These are phyloP conservation scores for Mortierella sp. DNA, from an alignment of 371 early-diverging fungal species.

Conservation along the genomic window DNA sequence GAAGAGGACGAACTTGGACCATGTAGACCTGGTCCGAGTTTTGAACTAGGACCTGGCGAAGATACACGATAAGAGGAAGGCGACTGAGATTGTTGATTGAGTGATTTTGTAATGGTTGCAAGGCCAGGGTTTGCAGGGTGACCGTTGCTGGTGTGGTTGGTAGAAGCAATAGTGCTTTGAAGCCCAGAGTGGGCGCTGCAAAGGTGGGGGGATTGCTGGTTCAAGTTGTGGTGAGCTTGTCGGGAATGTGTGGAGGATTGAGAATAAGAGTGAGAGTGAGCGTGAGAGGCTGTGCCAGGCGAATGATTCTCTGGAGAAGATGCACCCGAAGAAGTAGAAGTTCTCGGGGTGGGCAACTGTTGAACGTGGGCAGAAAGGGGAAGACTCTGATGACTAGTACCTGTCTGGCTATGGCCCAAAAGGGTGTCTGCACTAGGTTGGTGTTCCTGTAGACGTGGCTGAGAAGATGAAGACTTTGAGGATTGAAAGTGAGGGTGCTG, in stretches of 20 bases:
- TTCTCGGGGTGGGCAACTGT: conserved; percentile 44
- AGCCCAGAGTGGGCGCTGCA: neutral
- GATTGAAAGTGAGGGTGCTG: conserved; percentile 31
- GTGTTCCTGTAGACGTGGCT: conserved; percentile 6
- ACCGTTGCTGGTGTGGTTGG: conserved; percentile 1
- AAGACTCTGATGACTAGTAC: neutral
- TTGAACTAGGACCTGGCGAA: conserved; percentile 28
- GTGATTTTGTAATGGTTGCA: conserved; percentile 6
- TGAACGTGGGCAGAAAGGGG: conserved; percentile 17
- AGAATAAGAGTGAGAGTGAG: conserved; percentile 12
- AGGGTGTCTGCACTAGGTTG: conserved; percentile 12
- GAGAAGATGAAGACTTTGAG: conserved; percentile 11
- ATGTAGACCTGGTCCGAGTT: conserved; percentile 8
- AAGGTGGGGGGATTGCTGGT: neutral
- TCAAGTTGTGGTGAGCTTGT: conserved; percentile 6
- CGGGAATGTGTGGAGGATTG: conserved; percentile 11
- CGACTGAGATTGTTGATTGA: conserved; percentile 5
- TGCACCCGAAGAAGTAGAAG: conserved; percentile 38
- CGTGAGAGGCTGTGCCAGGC: conserved; percentile 12
- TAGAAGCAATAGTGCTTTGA: conserved; percentile 36
- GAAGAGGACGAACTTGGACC: conserved; percentile 13
- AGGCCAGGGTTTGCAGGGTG: neutral
- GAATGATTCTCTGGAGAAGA: conserved; percentile 33
- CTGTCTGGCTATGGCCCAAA: conserved; percentile 3
- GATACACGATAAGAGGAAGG: conserved; percentile 1